These are phyloP conservation scores for Psilocybe azurescens DNA, from an alignment of 768 basidiomycete genomes.

Conservation along the genomic window DNA sequence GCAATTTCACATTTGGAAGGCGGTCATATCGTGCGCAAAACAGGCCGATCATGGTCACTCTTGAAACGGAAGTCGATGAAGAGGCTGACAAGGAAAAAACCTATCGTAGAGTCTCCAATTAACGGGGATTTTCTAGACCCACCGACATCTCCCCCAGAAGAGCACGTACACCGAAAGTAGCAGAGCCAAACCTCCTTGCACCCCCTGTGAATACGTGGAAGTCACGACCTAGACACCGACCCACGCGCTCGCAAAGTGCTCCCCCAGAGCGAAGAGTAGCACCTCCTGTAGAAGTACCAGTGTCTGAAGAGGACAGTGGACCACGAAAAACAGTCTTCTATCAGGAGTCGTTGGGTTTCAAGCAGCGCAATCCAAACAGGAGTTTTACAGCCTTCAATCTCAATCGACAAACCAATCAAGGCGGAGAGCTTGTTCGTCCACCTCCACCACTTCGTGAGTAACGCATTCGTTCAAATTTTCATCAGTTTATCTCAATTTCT, in stretches of 20 bases:
- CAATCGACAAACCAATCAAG: slow-evolving; percentile 33
- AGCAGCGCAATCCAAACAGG: slow-evolving; percentile 27
- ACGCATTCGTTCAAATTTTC: slow-evolving; percentile 6
- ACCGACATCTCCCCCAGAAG: slow-evolving; percentile 22
- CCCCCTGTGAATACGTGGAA: slow-evolving; percentile 57
- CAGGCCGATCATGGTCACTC: slow-evolving; percentile 48
- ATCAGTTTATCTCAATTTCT: not conserved
- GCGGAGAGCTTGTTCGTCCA: slow-evolving; percentile 59
- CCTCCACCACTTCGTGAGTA: slow-evolving; percentile 70
- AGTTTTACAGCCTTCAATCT: slow-evolving; percentile 35
- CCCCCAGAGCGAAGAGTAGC: slow-evolving; percentile 42
- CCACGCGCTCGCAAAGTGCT: slow-evolving; percentile 53
- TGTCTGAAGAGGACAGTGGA: slow-evolving; percentile 8
- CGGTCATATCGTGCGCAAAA: slow-evolving; percentile 29
- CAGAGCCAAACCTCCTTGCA: slow-evolving; percentile 44
- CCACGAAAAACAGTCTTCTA: not conserved
- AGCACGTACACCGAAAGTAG: slow-evolving; percentile 21
- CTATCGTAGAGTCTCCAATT: slow-evolving; percentile 7
- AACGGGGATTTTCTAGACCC: slow-evolving; percentile 26
- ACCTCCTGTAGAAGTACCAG: slow-evolving; percentile 3
- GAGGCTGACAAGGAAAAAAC: slow-evolving; percentile 23
- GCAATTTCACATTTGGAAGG: slow-evolving; percentile 38
- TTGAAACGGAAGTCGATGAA: slow-evolving; percentile 38
- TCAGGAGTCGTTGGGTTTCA: slow-evolving; percentile 11
- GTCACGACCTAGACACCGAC: slow-evolving; percentile 43